Percentiles rank a stretch among this genome's conserved stretches.
These are phyloP conservation scores for Ascoidea tarda DNA, from an alignment of 805 yeast species.

Conservation along the genomic window DNA sequence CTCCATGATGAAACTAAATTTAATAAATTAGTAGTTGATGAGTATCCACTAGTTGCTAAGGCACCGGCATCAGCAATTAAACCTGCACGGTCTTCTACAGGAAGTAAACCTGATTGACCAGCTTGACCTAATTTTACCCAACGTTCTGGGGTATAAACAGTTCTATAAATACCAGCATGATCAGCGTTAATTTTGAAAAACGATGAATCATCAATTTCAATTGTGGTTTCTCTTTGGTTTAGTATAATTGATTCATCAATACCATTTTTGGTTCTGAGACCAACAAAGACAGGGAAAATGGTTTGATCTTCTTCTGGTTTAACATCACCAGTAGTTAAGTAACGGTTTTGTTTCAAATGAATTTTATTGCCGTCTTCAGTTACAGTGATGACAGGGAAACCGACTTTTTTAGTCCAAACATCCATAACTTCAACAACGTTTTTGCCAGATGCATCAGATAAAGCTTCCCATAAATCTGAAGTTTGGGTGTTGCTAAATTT, in stretches of 20 bases:
- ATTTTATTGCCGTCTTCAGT: constrained; percentile 39
- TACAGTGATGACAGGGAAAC: constrained; percentile 62
- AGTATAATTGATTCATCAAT: constrained; percentile 46
- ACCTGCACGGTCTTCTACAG: constrained; percentile 69
- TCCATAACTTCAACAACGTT: constrained; percentile 65
- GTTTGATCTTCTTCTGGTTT: constrained; percentile 59
- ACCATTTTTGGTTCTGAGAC: constrained; percentile 44
- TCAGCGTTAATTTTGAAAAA: constrained; percentile 63
- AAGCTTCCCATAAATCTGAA: constrained; percentile 63
- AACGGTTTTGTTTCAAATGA: constrained; percentile 56
- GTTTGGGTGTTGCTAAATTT: constrained; percentile 69
- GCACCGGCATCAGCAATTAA: constrained; percentile 70
- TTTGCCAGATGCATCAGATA: constrained; percentile 55
- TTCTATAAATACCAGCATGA: constrained; percentile 64
- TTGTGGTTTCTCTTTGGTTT: constrained; percentile 29
- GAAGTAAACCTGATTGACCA: constrained; percentile 39
- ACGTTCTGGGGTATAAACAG: constrained; percentile 54
- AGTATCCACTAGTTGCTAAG: constrained; percentile 56
- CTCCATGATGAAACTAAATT: constrained; percentile 48
- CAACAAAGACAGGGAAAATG: constrained; percentile 57
- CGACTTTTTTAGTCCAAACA: constrained; percentile 69
- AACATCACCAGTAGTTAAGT: constrained; percentile 65
- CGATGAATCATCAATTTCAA: constrained; percentile 28
- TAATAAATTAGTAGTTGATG: constrained; percentile 46
- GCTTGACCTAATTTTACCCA: constrained; percentile 55